Evolutionary conservation across 805 yeast genomes (phyloP).

Genomic region (Suhomyces faveliae): DNA sequence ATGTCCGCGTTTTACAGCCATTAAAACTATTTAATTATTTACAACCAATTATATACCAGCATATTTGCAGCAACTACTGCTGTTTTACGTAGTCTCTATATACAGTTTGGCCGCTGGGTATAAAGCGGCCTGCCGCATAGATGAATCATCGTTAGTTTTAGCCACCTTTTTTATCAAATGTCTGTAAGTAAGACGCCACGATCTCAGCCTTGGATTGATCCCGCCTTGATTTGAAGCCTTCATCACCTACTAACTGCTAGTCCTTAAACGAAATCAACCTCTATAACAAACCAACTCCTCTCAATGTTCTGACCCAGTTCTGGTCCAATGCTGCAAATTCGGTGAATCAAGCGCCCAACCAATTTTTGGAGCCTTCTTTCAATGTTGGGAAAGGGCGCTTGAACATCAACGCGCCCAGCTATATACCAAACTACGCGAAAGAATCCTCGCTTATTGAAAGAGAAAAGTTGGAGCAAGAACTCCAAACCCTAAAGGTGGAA

Average conservation of each 20-base stretch:
- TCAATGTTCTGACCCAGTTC: constrained; percentile 2
- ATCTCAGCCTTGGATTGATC: neutral
- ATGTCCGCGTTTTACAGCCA: neutral
- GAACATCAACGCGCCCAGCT: constrained; percentile 33
- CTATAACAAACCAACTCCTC: neutral
- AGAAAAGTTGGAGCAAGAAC: constrained; percentile 6
- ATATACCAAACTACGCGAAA: constrained; percentile 20
- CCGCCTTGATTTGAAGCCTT: neutral
- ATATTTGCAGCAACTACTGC: constrained; percentile 2
- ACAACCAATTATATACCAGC: neutral
- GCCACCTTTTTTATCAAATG: neutral
- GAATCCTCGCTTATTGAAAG: too few relatives aligned
- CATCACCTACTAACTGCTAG: neutral
- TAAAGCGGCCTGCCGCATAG: too few relatives aligned
- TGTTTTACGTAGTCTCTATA: too few relatives aligned
- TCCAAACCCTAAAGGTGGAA: constrained; percentile 44
- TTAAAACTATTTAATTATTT: too few relatives aligned
- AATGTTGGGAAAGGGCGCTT: constrained; percentile 13
- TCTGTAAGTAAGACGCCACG: neutral
- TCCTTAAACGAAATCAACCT: neutral
- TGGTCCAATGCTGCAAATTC: constrained; percentile 3
- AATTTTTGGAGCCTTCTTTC: neutral
- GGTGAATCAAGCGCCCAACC: neutral
- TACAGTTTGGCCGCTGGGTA: too few relatives aligned
- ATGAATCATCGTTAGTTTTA: neutral